phyloP scores from a whole-genome alignment of 2,329 filamentous ascomycete genomes.

The Coleophoma cylindrospora region DNA sequence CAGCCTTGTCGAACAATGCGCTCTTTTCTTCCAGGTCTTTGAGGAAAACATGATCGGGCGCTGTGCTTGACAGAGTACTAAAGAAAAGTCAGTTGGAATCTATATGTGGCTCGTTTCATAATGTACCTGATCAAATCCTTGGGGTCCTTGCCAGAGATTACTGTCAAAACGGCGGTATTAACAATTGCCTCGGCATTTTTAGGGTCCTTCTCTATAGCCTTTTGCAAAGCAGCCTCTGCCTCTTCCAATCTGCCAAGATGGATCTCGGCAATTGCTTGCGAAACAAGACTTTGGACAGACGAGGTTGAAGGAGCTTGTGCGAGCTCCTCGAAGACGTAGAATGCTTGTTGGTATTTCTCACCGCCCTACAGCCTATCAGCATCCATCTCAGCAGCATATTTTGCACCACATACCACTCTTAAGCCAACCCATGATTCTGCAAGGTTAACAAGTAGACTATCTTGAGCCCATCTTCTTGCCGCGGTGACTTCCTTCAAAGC shows the following conservation, averaged over 20 bases:
- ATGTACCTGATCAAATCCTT: constrained; percentile 58
- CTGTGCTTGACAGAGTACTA: constrained; percentile 51
- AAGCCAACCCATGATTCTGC: constrained; percentile 94
- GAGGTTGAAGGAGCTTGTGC: constrained; percentile 81
- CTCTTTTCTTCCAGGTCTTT: constrained; percentile 79
- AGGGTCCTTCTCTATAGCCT: constrained; percentile 71
- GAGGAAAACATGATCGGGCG: constrained; percentile 67
- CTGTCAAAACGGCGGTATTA: constrained; percentile 75
- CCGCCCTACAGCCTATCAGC: constrained; percentile 57
- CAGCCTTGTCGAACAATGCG: constrained; percentile 79
- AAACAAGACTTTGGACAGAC: constrained; percentile 69
- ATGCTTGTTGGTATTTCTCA: constrained; percentile 92
- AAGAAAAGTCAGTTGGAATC: constrained; percentile 1
- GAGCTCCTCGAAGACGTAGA: constrained; percentile 96
- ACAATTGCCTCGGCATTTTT: constrained; percentile 71
- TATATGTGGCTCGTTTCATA: neutral
- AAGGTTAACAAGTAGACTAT: constrained; percentile 87
- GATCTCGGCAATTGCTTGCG: constrained; percentile 86
- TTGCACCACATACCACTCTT: constrained; percentile 58
- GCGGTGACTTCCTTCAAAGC: constrained; percentile 83
- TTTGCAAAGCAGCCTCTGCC: constrained; percentile 78
- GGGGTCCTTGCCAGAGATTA: constrained; percentile 68
- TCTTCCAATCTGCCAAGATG: constrained; percentile 87
- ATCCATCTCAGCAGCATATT: neutral
- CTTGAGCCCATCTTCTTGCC: constrained; percentile 91